Base-by-base conservation (phyloP, 441 rosid species). In the Hura crepitans region DNA sequence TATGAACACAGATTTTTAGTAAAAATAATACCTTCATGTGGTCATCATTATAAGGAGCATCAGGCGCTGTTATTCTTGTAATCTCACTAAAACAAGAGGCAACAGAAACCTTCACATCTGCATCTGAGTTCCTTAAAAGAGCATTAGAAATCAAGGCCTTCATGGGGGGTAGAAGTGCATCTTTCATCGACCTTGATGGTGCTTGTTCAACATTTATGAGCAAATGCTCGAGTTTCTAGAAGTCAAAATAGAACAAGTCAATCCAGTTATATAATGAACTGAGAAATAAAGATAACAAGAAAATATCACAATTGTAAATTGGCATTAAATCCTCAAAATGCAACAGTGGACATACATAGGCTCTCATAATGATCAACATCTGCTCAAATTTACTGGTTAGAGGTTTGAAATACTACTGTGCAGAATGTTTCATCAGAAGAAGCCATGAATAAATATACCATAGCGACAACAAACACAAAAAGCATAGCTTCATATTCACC, bases 41-140 rank as follows among this genome's bases (percentile, higher is more conserved):
- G 0, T 90, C 91, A 83, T 95, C 97, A 43, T 77, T 84, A 66
- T 89, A 95, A 45, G 99, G 99, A 73, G 97, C 93, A 43, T 89
- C 96, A 0, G 99, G 98, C 67, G 99, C 98, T 69, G 98, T 92
- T 72, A 95, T 95, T 85, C 99, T 87, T 28, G 92, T 95, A 74
- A 92, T 86, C 85, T 95, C 98, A 68, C 92, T 95, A 75, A 90
- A 82, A 80, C 98, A 95, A 63, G 96, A 83, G 62, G 93, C 91
- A 42, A 90, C 91, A 33, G 92, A 85, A 80, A 90, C 89, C 79
- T 84, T 88, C 49, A 95, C 91, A 77, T 87, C 96, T 25, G 39
- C 73, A 63, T 91, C 86, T 23, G 86, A 74, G 80, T 91, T 96
- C 79, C 77, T 84, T 54, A 91, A 79, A 76, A 96, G 86, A 50